Percentiles rank a stretch among this genome's conserved stretches.
phyloP scores from a whole-genome alignment of 805 yeast genomes.

The Wickerhamiella australiensis region DNA sequence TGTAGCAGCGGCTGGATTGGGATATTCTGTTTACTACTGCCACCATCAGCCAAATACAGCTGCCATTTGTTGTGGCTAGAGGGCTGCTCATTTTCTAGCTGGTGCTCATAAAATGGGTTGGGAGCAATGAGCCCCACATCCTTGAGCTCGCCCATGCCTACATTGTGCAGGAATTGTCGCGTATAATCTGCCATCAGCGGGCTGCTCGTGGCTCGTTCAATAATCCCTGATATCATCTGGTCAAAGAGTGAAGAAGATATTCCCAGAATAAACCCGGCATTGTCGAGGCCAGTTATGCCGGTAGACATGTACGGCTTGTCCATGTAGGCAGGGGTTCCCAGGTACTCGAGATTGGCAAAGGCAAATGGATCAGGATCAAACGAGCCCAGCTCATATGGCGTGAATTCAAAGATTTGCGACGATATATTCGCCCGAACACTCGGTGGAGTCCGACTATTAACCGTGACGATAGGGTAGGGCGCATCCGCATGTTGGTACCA shows the following conservation, averaged over 20 bases:
- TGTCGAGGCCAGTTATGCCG: constrained; percentile 49
- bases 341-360: constrained; percentile 47
- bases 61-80: background rate
- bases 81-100: constrained; percentile 25
- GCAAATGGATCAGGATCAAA: constrained; percentile 58
- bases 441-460: constrained; percentile 29
- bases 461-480: constrained; percentile 49
- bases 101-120: constrained; percentile 48
- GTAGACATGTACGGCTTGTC: constrained; percentile 1
- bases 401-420: constrained; percentile 37
- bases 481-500: constrained; percentile 45
- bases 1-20: constrained; percentile 55
- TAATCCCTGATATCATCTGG: constrained; percentile 36
- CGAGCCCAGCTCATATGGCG: constrained; percentile 54
- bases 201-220: constrained; percentile 2
- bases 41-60: constrained; percentile 51
- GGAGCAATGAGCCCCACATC: constrained; percentile 59
- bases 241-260: constrained; percentile 39
- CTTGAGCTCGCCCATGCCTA: constrained; percentile 8
- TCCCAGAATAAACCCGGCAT: constrained; percentile 60
- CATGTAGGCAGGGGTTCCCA: constrained; percentile 33
- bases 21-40: constrained; percentile 52
- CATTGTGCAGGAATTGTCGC: background rate
- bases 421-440: constrained; percentile 36
- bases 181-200: constrained; percentile 4